Percentiles rank a stretch among this genome's conserved stretches.
These are phyloP conservation scores for Podaxis carcinomalis DNA, from an alignment of 768 basidiomycete species.

Conservation along the genomic window DNA sequence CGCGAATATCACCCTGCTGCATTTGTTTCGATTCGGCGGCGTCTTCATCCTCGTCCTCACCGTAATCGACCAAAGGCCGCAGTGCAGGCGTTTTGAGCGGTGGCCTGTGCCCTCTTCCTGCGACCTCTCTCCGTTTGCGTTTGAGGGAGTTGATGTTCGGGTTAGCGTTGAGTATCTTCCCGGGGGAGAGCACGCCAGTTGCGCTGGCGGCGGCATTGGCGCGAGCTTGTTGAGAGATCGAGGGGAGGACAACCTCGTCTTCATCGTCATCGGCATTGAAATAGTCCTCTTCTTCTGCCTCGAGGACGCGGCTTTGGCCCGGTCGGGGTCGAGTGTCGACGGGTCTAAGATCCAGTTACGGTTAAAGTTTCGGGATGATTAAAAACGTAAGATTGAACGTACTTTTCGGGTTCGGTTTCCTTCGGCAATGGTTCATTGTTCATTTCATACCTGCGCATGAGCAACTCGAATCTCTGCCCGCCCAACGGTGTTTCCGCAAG, in stretches of 20 bases:
- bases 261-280: slow-evolving; percentile 91
- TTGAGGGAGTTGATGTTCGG: slow-evolving; percentile 37
- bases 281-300: slow-evolving; percentile 87
- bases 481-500: slow-evolving; percentile 60
- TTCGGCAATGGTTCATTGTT: slow-evolving; percentile 77
- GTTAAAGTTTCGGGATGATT: slow-evolving; percentile 3
- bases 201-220: background rate
- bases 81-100: slow-evolving; percentile 51
- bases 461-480: slow-evolving; percentile 61
- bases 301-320: slow-evolving; percentile 41
- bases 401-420: slow-evolving; percentile 50
- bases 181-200: background rate
- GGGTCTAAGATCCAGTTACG: slow-evolving; percentile 27
- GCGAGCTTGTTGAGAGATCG: slow-evolving; percentile 33
- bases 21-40: slow-evolving; percentile 6
- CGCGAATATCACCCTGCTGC: background rate
- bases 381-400: slow-evolving; percentile 15
- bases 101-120: slow-evolving; percentile 35
- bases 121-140: slow-evolving; percentile 51
- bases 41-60: slow-evolving; percentile 65
- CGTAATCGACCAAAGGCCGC: slow-evolving; percentile 70
- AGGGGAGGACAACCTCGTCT: slow-evolving; percentile 33
- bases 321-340: slow-evolving; percentile 39
- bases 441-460: slow-evolving; percentile 86
- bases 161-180: background rate